Evolutionary conservation across 164 flowering plant species (phyloP), one percentile per base, ranked within the genome.

Genomic region (Amborella trichopoda): DNA sequence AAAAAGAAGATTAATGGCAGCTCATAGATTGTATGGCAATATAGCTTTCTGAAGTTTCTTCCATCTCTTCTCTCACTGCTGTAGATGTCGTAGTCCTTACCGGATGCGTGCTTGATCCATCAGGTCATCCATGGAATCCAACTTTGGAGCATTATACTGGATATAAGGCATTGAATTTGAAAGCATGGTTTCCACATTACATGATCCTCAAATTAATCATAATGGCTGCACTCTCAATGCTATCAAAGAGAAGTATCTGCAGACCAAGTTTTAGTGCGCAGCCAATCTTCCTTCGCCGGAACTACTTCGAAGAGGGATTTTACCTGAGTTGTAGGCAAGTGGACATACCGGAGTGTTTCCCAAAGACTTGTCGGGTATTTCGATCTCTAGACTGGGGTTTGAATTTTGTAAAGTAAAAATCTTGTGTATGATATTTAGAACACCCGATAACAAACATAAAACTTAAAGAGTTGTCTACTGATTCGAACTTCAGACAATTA

Each of bases 51-150:
- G 40, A 78, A 66, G 25, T 76, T 67, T 49, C 69, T 75, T 56
- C 95, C 95, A n/a, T n/a, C n/a, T n/a, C n/a, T 51, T 85, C 95
- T 3, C 33, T 67, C 8, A 56, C 76, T 30, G 95, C 95, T 53
- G 95, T 91, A 44, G 80, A 91, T 27, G 83, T 83, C 43, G 73
- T 84, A 23, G 81, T 84, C 57, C 88, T 84, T 44, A 84, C 95
- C 14, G 76, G 69, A 70, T 86, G 95, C 93, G 82, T 84, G 4
- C 52, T 82, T 20, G 77, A 82, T 55, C 81, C 72, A 55, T 73
- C 78, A 18, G 48, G 50, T 47, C 73, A 76, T 37, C 95, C 95
- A 44, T 82, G 95, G 95, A 80, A 71, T 66, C 56, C 75, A 20
- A 86, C 86, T 46, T 64, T 86, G 10, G 86, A 80, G 54, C 59